Base-by-base conservation (phyloP, 1,284 basidiomycete genomes). In the Apiotrichum akiyoshidainum region DNA sequence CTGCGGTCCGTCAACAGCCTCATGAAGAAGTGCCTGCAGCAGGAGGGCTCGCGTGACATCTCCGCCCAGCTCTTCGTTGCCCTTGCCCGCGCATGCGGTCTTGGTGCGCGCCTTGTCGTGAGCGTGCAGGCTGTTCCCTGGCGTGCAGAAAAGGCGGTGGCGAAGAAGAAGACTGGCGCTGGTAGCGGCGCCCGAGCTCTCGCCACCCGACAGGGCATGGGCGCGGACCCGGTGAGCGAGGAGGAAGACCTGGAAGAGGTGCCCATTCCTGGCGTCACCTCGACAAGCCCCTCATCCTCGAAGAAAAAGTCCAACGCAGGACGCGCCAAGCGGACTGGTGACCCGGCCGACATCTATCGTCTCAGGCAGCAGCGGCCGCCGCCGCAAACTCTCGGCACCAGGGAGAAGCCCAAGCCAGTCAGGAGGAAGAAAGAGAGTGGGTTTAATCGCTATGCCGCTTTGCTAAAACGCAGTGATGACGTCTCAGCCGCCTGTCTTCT, bases 31-130 rank as follows among this genome's bases (percentile, higher is more conserved):
- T 87, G 87, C 0, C 78, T 95, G 16, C 86, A 88, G 81, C 83
- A 84, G 58, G 82, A 80, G 57, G 96, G 94, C 4, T 90, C 88
- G 21, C 82, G 91, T 60, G 95, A 99, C 75, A 85, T 87, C 41
- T 90, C 89, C 60, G 89, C 92, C 0, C 91, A 95, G 69, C 83
- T 99, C 8, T 98, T 98, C 72, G 95, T 92, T 12, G 86, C 90
- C 0, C 80, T 97, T 0, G 93, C 92, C 71, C 83, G 96, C 17
- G 89, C 87, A 5, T 82, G 97, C 11, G 88, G 87, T 14, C 86
- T 99, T 21, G 94, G 94, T 0, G 85, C 92, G 2, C 82, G 96
- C 31, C 81, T 99, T 42, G 89, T 98, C 16, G 87, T 89, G 60
- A 95, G 91, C 68, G 75, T 98, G 42, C 95, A 99, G 75, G 87